Base-by-base conservation (phyloP, 352 stramenopile genomes). In the Phytopythium sindhum region DNA sequence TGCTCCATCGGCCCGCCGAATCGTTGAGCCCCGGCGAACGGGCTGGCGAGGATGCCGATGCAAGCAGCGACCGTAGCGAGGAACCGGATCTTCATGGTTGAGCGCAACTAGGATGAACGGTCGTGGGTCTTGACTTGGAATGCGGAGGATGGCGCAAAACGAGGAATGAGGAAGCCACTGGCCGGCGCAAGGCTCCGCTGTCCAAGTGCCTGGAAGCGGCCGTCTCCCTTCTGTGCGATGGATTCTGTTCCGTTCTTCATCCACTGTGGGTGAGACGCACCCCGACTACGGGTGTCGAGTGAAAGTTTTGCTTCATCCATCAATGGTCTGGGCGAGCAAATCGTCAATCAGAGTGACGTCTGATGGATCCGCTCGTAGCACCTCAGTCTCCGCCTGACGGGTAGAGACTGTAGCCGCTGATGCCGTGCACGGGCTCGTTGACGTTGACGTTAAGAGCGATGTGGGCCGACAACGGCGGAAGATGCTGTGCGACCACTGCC, bases 321-420 rank as follows among this genome's bases (percentile, higher is more conserved):
- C 19, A 7, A 45, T 21, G 41, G 41, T 17, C 12, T 21, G 45
- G 23, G 0, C 45, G 23, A 52, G 0, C 21, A 26, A 19, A 15
- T 4, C 23, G 45, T 31, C 45, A 52, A 52, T 52, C n/a, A 9
- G 10, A 31, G 1, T 9, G 14, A 19, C 12, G 12, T n/a, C 39
- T n/a, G 17, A 45, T 45, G 39, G 39, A 39, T 45, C 39, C 39
- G 15, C 39, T n/a, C 39, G 15, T 1, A 12, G 3, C 48, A 23
- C 48, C 2, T 55, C 48, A 55, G 15, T n/a, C 47, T 33, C 24
- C 47, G 28, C 8, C 48, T 50, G 54, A 17, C 17, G 54, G 54
- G 10, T 26, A 60, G 8, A 60, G 54, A 28, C 37, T 37, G 54
- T 24, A 50, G 54, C 54, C 54, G 23, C 54, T 60, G 35, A 60